Evolutionary conservation across 371 early-diverging fungal species (phyloP), one percentile per base, ranked within the genome.

Genomic region (Mucor saturninus): DNA sequence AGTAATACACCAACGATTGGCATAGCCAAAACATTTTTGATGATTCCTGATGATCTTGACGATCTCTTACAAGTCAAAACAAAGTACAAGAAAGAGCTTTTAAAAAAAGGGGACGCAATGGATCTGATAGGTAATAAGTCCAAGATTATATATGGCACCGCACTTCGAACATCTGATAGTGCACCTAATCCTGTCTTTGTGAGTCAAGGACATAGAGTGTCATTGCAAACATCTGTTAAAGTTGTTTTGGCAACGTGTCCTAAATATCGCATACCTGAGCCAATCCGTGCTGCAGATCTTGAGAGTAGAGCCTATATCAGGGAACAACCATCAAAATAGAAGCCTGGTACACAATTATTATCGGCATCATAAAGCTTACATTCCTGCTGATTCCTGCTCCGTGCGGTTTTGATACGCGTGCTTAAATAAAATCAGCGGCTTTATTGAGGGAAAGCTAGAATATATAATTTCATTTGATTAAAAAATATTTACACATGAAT

Each of bases 141-240:
- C 1, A 83, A 85, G 0, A 68, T 50, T 0, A 67, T 81, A 3
- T 93, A 89, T 62, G 93, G 92, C 0, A 86, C 85, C 35, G 91
- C 88, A 8, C 63, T 81, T 43, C 71, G 81, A 30, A 68, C 83
- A 0, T 67, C 77, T 0, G 62, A 70, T 11, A 67, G 14, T 7
- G 82, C 91, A 0, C 77, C 76, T 29, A 95, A 95, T 57, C 95
- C 96, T 3, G 83, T 95, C 4, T 96, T 90, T 86, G 89, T 97
- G 4, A 91, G 93, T 21, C 69, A 85, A 40, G 97, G 96, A 0
- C 96, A 97, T 73, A 75, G 85, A 2, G 74, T 96, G 21, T 79
- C 85, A 7, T 65, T 93, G 28, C 78, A 79, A 2, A 89, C 91
- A 0, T 90, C 94, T 0, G 77, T 94, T 10, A 65, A 65, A 0